phyloP scores from a whole-genome alignment of 345 rosid species.

The Cardiospermum halicacabum region DNA sequence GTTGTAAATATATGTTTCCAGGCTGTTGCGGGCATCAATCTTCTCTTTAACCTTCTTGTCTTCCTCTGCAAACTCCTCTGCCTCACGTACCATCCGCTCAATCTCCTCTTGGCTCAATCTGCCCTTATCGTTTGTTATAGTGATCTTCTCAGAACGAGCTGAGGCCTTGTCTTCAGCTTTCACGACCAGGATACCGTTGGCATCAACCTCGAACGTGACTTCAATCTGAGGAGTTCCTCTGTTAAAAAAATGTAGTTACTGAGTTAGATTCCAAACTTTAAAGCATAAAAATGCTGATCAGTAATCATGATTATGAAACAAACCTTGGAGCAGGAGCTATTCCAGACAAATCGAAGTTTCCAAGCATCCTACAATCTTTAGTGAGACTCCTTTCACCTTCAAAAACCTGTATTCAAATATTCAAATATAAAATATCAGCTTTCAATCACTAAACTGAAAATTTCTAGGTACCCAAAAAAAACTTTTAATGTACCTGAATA shows the following conservation, averaged over 20 bases:
- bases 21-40: conserved; percentile 25
- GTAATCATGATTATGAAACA: neutral
- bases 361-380: conserved; percentile 26
- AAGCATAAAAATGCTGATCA: neutral
- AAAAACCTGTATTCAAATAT: neutral
- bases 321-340: conserved; percentile 2
- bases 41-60: conserved; percentile 17
- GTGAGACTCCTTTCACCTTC: conserved; percentile 24
- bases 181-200: conserved; percentile 4
- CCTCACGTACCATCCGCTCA: conserved; percentile 9
- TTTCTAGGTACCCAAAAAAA: neutral
- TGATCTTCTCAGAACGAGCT: neutral
- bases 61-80: conserved; percentile 14
- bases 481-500: neutral
- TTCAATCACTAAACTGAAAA: neutral
- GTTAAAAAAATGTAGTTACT: neutral
- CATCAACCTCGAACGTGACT: conserved; percentile 12
- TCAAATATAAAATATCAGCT: neutral
- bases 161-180: conserved; percentile 10
- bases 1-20: conserved; percentile 27
- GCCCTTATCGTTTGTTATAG: conserved; percentile 2
- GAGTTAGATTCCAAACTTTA: neutral
- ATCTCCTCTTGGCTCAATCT: conserved; percentile 4
- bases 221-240: neutral
- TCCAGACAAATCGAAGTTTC: conserved; percentile 11